A percentile compares a stretch with the other conserved stretches of the same genome.
phyloP scores from a whole-genome alignment of 768 basidiomycete species.

The Pholiota conissans region DNA sequence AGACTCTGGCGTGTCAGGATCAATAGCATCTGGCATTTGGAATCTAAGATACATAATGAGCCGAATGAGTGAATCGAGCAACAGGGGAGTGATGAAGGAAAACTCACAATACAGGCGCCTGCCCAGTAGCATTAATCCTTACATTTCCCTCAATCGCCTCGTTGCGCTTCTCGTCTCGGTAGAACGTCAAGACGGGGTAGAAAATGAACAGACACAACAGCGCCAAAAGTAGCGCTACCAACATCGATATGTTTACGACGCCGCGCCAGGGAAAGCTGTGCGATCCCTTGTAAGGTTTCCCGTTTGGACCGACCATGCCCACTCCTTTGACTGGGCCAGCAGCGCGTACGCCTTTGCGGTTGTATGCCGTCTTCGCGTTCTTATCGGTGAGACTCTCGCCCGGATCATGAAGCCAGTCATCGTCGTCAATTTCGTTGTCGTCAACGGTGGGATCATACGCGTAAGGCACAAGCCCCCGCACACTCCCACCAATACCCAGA shows the following conservation, averaged over 20 bases:
- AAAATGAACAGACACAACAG: constrained; percentile 78
- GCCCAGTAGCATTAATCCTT: constrained; percentile 66
- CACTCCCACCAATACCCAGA: constrained; percentile 8
- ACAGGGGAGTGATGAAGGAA: background rate
- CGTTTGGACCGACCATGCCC: constrained; percentile 17
- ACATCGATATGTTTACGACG: constrained; percentile 66
- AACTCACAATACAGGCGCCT: constrained; percentile 54
- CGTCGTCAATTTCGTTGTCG: constrained; percentile 61
- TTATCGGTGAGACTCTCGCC: background rate
- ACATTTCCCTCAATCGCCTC: constrained; percentile 61
- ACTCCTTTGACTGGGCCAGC: background rate
- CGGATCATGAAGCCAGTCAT: constrained; percentile 71
- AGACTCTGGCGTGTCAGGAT: constrained; percentile 61
- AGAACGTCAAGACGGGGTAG: constrained; percentile 70
- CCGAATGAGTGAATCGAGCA: background rate
- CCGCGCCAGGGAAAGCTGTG: constrained; percentile 44
- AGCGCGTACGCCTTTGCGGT: background rate
- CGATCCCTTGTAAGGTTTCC: background rate
- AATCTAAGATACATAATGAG: constrained; percentile 23
- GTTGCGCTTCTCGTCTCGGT: constrained; percentile 36
- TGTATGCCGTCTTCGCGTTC: background rate
- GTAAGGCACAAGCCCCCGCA: constrained; percentile 58
- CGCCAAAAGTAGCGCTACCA: constrained; percentile 58
- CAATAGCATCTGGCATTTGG: constrained; percentile 64
- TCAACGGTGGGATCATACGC: constrained; percentile 69